Evolutionary conservation across 192 early-diverging fungal species (phyloP).

Genomic region (Entomortierella chlamydospora): DNA sequence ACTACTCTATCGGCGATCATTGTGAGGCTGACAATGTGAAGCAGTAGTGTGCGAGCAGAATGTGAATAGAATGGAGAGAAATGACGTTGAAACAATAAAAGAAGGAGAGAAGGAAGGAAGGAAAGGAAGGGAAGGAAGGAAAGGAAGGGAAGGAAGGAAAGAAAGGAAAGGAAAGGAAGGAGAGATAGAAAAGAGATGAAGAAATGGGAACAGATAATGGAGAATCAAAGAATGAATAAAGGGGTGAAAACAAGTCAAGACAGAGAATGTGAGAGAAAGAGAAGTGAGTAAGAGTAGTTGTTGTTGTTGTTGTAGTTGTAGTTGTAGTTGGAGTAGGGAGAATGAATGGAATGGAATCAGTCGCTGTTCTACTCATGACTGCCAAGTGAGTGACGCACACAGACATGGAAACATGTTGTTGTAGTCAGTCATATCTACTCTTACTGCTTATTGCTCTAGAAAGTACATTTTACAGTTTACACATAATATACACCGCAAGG

Average conservation of each 20-base stretch:
- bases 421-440: no score
- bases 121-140: background rate
- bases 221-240: background rate
- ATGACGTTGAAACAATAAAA: background rate
- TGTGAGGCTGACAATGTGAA: background rate
- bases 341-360: no score
- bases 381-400: no score
- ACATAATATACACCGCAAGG: no score
- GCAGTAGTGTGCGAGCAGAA: background rate
- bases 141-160: background rate
- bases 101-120: background rate
- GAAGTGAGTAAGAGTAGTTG: no score
- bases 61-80: background rate
- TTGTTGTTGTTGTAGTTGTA: no score
- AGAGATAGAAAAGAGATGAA: background rate
- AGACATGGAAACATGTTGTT: background rate
- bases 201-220: background rate
- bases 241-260: no score
- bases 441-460: no score
- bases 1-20: conserved; percentile 10
- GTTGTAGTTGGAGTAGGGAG: no score
- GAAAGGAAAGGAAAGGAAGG: background rate
- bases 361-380: no score
- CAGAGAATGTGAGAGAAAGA: no score
- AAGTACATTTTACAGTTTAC: no score